A percentile compares a stretch with the other conserved stretches of the same genome.
phyloP scores from a whole-genome alignment of 202 grass and related monocot species.

The Digitaria exilis region DNA sequence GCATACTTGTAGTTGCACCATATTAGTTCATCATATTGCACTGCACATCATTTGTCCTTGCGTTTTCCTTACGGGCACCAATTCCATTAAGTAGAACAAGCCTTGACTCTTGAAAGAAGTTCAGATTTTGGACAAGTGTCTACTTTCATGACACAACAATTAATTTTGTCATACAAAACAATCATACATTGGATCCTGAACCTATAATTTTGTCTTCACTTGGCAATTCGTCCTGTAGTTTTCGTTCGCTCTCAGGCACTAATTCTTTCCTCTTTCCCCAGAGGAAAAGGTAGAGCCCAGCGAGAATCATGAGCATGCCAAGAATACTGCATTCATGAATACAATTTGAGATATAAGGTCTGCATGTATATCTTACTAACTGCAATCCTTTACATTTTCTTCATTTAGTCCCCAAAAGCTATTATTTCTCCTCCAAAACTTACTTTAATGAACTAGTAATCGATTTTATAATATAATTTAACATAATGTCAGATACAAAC shows the following conservation, averaged over 20 bases:
- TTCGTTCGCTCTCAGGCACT: conserved; percentile 1
- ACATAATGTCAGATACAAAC: not conserved
- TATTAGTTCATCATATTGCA: no score
- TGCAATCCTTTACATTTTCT: not conserved
- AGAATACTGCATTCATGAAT: conserved; percentile 43
- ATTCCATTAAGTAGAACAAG: not conserved
- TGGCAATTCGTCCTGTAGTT: not conserved
- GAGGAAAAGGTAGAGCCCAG: conserved; percentile 50
- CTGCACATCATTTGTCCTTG: no score
- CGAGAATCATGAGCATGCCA: conserved; percentile 52
- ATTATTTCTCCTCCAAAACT: not conserved
- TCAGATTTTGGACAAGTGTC: not conserved
- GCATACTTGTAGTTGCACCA: no score
- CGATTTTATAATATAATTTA: not conserved
- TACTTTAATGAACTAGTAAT: not conserved
- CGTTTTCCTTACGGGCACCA: no score
- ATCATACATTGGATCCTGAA: conserved; percentile 24
- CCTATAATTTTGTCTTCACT: conserved; percentile 6
- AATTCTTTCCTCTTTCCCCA: conserved; percentile 45
- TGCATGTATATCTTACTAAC: not conserved
- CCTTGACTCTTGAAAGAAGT: not conserved
- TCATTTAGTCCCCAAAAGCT: not conserved
- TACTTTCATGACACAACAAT: not conserved
- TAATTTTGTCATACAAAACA: not conserved
- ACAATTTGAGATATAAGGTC: not conserved